A percentile compares a stretch with the other conserved stretches of the same genome.
Conservation (phyloP, 2,329 filamentous ascomycete genomes). For the Pleoardoris graminearum region DNA sequence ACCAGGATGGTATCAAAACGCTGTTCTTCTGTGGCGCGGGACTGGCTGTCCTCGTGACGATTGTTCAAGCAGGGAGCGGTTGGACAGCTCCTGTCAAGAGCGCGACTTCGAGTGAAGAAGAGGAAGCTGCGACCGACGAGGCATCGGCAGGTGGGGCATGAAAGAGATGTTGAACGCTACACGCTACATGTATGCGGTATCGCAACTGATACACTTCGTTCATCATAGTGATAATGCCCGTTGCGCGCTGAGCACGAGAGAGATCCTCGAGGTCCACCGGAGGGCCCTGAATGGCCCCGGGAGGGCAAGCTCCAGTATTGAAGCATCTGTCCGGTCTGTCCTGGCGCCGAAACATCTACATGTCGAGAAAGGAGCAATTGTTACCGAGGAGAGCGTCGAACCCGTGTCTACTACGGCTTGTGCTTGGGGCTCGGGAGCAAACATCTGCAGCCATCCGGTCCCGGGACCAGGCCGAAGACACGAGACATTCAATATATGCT, state of each 20-base stretch:
- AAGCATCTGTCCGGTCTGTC: too few relatives aligned
- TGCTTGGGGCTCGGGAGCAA: neutral
- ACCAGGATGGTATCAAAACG: slow-evolving; percentile 57
- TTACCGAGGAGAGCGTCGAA: neutral
- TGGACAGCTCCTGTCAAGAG: slow-evolving; percentile 51
- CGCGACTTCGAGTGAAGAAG: slow-evolving; percentile 19
- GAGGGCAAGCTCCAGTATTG: too few relatives aligned
- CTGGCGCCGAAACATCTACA: too few relatives aligned
- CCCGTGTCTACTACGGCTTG: neutral
- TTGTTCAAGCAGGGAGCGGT: slow-evolving; percentile 62
- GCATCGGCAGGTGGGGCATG: slow-evolving; percentile 23
- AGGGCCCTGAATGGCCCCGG: too few relatives aligned
- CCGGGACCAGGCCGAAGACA: too few relatives aligned
- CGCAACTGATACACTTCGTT: too few relatives aligned
- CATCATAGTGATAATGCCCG: too few relatives aligned
- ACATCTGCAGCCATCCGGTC: neutral
- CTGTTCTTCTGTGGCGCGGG: slow-evolving; percentile 58
- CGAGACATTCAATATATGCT: neutral
- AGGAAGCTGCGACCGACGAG: slow-evolving; percentile 29
- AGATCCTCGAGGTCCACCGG: too few relatives aligned
- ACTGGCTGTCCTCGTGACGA: slow-evolving; percentile 53
- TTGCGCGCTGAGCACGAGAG: too few relatives aligned
- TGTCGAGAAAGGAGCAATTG: neutral
- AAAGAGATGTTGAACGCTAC: neutral
- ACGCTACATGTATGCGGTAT: neutral